Percentiles rank a stretch among this genome's conserved stretches.
These are phyloP conservation scores for Trichoderma citrinoviride DNA, from an alignment of 2,329 filamentous ascomycete species.

Conservation along the genomic window DNA sequence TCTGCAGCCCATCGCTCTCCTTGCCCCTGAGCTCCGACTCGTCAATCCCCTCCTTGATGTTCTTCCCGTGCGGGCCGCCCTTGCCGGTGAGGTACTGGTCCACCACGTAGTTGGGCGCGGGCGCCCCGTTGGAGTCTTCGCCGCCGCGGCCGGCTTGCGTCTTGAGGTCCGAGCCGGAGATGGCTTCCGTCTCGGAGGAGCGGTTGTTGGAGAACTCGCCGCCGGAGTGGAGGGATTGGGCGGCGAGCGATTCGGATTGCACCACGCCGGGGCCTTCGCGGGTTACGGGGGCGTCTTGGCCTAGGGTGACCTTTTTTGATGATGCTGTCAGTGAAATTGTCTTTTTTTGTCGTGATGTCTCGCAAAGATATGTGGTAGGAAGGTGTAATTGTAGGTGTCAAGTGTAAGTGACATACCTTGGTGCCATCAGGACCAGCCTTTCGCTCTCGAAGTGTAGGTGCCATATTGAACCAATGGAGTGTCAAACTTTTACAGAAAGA, in stretches of 20 bases:
- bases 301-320: constrained; percentile 47
- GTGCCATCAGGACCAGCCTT: constrained; percentile 23
- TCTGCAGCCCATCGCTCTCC: constrained; percentile 36
- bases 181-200: constrained; percentile 37
- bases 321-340: background rate
- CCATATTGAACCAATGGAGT: background rate
- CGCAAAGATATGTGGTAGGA: too few species aligned
- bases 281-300: constrained; percentile 48
- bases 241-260: constrained; percentile 69
- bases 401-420: constrained; percentile 18
- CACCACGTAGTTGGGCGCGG: constrained; percentile 42
- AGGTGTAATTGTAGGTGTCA: too few species aligned
- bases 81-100: constrained; percentile 34
- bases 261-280: constrained; percentile 64
- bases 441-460: constrained; percentile 15
- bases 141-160: constrained; percentile 38
- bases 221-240: constrained; percentile 61
- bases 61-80: constrained; percentile 40
- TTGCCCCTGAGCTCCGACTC: constrained; percentile 30
- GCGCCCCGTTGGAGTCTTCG: constrained; percentile 34
- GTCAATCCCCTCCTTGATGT: constrained; percentile 41
- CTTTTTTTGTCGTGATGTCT: background rate
- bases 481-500: background rate
- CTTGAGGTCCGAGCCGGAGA: constrained; percentile 23
- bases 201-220: constrained; percentile 63